Base-by-base conservation (phyloP, 306 rosid species). In the Dicorynia guianensis region DNA sequence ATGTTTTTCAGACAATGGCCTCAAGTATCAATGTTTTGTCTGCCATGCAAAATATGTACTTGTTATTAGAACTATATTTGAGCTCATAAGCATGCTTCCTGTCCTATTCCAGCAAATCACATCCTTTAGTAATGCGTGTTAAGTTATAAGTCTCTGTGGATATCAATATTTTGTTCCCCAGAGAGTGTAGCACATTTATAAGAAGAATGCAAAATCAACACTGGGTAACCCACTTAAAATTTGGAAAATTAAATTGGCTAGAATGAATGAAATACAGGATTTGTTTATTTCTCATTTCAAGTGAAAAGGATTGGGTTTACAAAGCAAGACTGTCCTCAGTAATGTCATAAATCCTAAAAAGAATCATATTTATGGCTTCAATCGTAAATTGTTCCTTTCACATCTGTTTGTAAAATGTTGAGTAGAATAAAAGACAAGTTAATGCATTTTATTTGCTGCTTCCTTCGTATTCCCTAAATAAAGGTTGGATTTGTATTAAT, bases 321-420 rank as follows among this genome's bases (percentile, higher is more conserved):
- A 11, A 63, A 53, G 55, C 61, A 38, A 50, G 56, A 25, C 30
- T 25, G 30, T 54, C 44, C 20, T 75, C 6, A 63, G 53, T 43
- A 43, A 38, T 33, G 58, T 33, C 67, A 17, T 68, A 57, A 65
- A 46, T 56, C 38, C 17, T 75, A 2, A 64, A 66, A 66, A 40
- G 72, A 67, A 59, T 39, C 40, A 68, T 48, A 48, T 59, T 68
- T 68, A 47, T 69, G 55, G 20, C 68, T 68, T 68, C 70, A 68
- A 38, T 59, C 25, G n/a, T 53, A 49, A 69, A 69, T 30, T 4
- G 61, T 53, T 61, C 38, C 48, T 65, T 34, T 30, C 30, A 60
- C 56, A 49, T 30, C 39, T 69, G 55, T 61, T n/a, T 63, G 67
- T 42, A 71, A 54, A 55, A 44, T 36, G 34, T 34, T 71, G 38